Conservation (phyloP, 1,284 basidiomycete species). For the Fomitiporia mediterranea region DNA sequence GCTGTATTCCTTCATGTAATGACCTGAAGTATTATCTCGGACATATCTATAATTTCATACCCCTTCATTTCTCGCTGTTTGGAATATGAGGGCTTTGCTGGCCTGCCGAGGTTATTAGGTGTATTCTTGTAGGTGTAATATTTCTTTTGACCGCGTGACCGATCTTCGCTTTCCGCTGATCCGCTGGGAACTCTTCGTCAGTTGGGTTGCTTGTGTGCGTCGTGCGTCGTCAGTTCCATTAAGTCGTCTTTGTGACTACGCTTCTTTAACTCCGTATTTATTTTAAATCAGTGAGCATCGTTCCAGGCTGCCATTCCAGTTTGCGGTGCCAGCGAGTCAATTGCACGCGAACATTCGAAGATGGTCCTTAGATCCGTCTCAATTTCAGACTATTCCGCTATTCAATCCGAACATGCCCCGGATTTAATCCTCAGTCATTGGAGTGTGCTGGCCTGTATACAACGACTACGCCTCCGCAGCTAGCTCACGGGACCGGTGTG, state of each 20-base stretch:
- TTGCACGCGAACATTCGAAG: not conserved
- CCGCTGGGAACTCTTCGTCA: not conserved
- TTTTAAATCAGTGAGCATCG: too few relatives aligned
- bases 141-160: not conserved
- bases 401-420: slow-evolving; percentile 8
- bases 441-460: not conserved
- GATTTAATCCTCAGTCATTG: not conserved
- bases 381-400: not conserved
- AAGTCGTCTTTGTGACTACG: not conserved
- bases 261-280: not conserved
- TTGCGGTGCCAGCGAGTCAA: not conserved
- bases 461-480: too few relatives aligned
- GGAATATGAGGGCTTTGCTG: not conserved
- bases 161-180: not conserved
- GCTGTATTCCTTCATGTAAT: not conserved
- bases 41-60: slow-evolving; percentile 3
- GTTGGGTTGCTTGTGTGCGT: not conserved
- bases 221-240: not conserved
- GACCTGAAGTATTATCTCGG: not conserved
- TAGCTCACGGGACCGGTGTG: not conserved
- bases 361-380: too few relatives aligned
- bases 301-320: not conserved
- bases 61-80: not conserved
- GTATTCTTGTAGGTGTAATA: not conserved
- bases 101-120: not conserved